phyloP scores from a whole-genome alignment of 2,329 filamentous ascomycete genomes.

The Xylaria sp. region DNA sequence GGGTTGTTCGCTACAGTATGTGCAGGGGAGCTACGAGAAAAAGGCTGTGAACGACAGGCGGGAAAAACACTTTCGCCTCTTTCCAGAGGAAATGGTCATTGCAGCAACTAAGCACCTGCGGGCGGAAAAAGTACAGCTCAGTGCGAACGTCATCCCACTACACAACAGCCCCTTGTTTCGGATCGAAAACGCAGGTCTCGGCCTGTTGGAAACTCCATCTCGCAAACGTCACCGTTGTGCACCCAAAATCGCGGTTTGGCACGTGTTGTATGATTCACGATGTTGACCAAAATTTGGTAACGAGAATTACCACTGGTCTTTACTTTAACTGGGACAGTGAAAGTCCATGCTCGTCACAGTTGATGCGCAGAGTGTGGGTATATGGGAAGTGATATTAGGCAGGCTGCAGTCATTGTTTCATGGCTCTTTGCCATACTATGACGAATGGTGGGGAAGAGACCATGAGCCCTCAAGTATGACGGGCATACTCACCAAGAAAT shows the following conservation, averaged over 20 bases:
- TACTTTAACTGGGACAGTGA: neutral
- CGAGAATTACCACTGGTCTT: neutral
- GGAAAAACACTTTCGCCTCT: neutral
- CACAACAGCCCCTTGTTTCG: neutral
- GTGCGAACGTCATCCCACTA: neutral
- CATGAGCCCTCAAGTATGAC: neutral
- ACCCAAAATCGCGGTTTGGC: neutral
- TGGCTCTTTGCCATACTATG: neutral
- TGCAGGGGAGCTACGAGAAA: neutral
- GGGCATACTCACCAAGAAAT: neutral
- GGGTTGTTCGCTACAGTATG: neutral
- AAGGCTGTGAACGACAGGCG: neutral
- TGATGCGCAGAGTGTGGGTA: neutral
- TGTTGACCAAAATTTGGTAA: neutral
- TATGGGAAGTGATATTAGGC: neutral
- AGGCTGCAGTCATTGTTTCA: neutral
- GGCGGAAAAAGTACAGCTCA: neutral
- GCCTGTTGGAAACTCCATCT: neutral
- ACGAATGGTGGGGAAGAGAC: neutral
- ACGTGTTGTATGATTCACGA: neutral
- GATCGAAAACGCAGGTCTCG: neutral
- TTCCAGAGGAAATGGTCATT: neutral
- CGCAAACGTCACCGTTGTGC: neutral
- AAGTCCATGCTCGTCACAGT: neutral
- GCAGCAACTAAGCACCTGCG: neutral